phyloP scores from a whole-genome alignment of 1,139 yeast genomes.

The Tardiomyces depauwii region DNA sequence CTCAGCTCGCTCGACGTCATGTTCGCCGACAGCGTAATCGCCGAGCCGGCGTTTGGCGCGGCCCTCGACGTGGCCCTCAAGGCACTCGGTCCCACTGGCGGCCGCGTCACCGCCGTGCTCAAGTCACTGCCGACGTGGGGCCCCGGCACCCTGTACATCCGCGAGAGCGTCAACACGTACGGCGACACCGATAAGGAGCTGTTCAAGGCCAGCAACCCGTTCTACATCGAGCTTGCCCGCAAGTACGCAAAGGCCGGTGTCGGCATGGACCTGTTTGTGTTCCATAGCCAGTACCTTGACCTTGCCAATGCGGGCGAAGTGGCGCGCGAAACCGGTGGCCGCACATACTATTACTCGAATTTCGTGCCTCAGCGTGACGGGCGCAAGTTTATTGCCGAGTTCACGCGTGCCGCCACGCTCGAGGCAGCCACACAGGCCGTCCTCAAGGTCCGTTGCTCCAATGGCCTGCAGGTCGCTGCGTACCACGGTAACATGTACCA shows the following conservation, averaged over 20 bases:
- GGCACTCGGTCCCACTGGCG: slow-evolving; percentile 54
- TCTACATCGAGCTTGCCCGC: slow-evolving; percentile 49
- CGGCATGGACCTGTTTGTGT: slow-evolving; percentile 68
- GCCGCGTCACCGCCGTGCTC: slow-evolving; percentile 64
- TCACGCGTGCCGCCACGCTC: slow-evolving; percentile 11
- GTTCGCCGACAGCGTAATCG: slow-evolving; percentile 34
- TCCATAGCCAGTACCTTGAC: slow-evolving; percentile 58
- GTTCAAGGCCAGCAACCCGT: slow-evolving; percentile 50
- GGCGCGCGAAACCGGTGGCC: slow-evolving; percentile 65
- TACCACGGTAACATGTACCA: slow-evolving; percentile 50
- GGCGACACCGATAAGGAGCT: slow-evolving; percentile 45
- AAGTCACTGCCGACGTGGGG: slow-evolving; percentile 73
- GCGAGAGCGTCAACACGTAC: slow-evolving; percentile 23
- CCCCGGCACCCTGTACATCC: slow-evolving; percentile 60
- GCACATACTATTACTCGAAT: slow-evolving; percentile 50
- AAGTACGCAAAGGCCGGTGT: slow-evolving; percentile 49
- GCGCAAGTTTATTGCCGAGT: slow-evolving; percentile 47
- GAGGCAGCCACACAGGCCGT: slow-evolving; percentile 68
- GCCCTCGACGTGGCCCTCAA: slow-evolving; percentile 61
- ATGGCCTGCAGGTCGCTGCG: slow-evolving; percentile 74
- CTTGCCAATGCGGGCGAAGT: slow-evolving; percentile 63
- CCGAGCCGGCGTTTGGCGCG: slow-evolving; percentile 72
- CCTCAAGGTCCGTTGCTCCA: slow-evolving; percentile 77
- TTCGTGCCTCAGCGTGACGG: slow-evolving; percentile 68
- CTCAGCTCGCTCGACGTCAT: slow-evolving; percentile 48